A percentile compares a stretch with the other conserved stretches of the same genome.
Conservation (phyloP, 805 yeast species). For the Ogataea ganodermae region DNA sequence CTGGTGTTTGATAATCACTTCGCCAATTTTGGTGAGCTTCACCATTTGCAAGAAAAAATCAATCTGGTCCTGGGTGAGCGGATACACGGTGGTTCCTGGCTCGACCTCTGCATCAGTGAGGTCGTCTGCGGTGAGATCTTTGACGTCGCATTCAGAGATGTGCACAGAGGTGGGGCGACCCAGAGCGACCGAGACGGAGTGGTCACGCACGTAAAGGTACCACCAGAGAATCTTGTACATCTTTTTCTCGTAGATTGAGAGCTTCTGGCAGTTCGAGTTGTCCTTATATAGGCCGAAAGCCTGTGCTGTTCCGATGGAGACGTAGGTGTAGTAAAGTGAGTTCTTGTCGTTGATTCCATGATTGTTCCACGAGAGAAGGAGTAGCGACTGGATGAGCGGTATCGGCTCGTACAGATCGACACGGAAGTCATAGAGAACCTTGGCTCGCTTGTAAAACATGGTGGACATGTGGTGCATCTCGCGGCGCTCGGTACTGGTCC, state of each 20-base stretch:
- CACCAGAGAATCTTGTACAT: conserved; percentile 23
- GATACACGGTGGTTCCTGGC: conserved; percentile 9
- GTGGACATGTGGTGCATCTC: conserved; percentile 43
- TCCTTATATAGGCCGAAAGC: conserved; percentile 72
- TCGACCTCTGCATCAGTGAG: conserved; percentile 51
- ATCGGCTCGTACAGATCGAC: conserved; percentile 67
- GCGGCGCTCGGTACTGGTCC: conserved; percentile 49
- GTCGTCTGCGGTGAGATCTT: conserved; percentile 64
- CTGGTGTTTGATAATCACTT: conserved; percentile 66
- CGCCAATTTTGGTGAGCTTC: conserved; percentile 68
- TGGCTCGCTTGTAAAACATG: conserved; percentile 42
- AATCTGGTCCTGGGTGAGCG: conserved; percentile 37
- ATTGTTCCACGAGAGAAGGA: conserved; percentile 72
- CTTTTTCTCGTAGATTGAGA: conserved; percentile 22
- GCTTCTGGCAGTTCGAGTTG: conserved; percentile 4
- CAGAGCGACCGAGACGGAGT: conserved; percentile 45
- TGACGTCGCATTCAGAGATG: conserved; percentile 73
- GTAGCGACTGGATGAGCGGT: conserved; percentile 56
- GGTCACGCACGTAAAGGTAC: conserved; percentile 19
- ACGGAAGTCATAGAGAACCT: conserved; percentile 66
- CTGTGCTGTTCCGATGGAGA: conserved; percentile 69
- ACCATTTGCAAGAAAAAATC: conserved; percentile 62
- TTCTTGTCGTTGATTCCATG: conserved; percentile 64
- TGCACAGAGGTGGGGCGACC: conserved; percentile 73
- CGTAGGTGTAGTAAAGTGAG: conserved; percentile 69